Conservation (phyloP, 345 rosid genomes). For the Hypericum androsaemum region DNA sequence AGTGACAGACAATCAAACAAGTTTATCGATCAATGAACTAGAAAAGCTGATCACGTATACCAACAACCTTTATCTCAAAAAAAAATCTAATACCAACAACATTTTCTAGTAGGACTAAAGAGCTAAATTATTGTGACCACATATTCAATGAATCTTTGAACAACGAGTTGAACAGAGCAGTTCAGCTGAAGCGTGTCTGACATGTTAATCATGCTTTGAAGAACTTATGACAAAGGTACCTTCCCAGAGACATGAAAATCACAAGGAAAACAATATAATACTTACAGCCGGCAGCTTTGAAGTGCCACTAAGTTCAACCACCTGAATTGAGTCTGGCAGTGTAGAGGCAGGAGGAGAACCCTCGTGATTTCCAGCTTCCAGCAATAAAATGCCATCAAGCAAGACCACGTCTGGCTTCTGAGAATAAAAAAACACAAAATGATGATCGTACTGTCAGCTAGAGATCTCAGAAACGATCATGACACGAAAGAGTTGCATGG, state of each 20-base stretch:
- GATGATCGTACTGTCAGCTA: too few species aligned
- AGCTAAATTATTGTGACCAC: too few species aligned
- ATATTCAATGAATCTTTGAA: too few species aligned
- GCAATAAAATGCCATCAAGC: constrained; percentile 42
- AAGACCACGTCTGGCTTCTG: constrained; percentile 54
- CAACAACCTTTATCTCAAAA: not conserved
- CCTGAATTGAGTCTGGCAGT: constrained; percentile 61
- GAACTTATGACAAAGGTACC: not conserved
- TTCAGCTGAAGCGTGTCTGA: too few species aligned
- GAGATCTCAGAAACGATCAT: constrained; percentile 8
- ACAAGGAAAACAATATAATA: constrained; percentile 9
- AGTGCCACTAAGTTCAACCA: constrained; percentile 40
- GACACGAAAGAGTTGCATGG: too few species aligned
- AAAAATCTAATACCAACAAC: too few species aligned
- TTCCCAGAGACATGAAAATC: not conserved
- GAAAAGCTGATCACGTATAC: not conserved
- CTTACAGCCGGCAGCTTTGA: constrained; percentile 38
- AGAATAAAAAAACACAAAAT: constrained; percentile 5
- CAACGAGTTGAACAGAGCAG: too few species aligned
- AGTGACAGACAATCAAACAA: not conserved
- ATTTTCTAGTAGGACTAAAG: too few species aligned
- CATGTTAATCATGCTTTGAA: too few species aligned
- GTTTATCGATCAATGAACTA: not conserved
- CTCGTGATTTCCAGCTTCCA: constrained; percentile 49
- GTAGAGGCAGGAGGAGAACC: constrained; percentile 39